phyloP scores from a whole-genome alignment of 2,329 filamentous ascomycete genomes.

The Sporothrix variecibatus region DNA sequence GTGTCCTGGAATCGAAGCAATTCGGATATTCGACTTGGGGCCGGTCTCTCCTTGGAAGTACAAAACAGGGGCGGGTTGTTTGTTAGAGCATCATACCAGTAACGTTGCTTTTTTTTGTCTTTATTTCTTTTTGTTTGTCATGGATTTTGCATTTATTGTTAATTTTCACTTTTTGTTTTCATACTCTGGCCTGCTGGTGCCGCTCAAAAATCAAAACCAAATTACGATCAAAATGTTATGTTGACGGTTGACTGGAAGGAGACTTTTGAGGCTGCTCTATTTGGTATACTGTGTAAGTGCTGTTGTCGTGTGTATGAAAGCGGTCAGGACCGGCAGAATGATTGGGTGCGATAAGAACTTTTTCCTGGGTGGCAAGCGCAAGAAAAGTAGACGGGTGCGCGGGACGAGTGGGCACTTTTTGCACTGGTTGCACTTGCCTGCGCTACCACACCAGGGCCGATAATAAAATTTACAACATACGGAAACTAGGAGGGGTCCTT shows the following conservation, averaged over 20 bases:
- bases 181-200: not conserved
- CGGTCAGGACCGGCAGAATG: constrained; percentile 47
- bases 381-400: constrained; percentile 11
- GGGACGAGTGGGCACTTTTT: not conserved
- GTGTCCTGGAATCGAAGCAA: not conserved
- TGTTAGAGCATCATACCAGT: constrained; percentile 26
- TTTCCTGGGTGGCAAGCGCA: constrained; percentile 1
- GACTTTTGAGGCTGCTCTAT: too few relatives aligned
- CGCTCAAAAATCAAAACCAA: not conserved
- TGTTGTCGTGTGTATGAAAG: constrained; percentile 27
- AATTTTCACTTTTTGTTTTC: not conserved
- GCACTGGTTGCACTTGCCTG: not conserved
- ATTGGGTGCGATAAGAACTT: constrained; percentile 33
- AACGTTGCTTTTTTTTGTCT: constrained; percentile 18
- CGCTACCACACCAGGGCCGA: not conserved
- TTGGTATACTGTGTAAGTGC: not conserved
- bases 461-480: constrained; percentile 11
- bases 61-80: constrained; percentile 16
- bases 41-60: not conserved
- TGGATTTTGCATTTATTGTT: not conserved
- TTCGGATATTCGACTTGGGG: not conserved
- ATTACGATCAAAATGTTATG: not conserved
- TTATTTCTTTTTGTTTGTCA: not conserved
- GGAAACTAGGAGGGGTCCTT: not conserved
- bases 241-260: not conserved